These are phyloP conservation scores for Xerocomus potaroensis DNA, from an alignment of 768 basidiomycete species.

Conservation along the genomic window DNA sequence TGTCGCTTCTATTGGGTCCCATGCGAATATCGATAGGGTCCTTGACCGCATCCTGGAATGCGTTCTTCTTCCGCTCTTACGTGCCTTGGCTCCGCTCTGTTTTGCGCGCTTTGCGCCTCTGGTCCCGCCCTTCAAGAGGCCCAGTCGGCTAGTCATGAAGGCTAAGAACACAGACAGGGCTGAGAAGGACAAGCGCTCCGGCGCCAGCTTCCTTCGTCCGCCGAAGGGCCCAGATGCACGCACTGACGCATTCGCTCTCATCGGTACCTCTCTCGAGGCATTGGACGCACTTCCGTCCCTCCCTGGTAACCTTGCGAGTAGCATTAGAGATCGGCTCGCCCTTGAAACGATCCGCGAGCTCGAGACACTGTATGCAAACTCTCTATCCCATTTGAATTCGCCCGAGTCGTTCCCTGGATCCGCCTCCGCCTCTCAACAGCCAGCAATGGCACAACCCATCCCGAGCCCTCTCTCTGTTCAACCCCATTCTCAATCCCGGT, in stretches of 20 bases:
- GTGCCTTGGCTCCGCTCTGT: slow-evolving; percentile 19
- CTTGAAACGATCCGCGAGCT: slow-evolving; percentile 28
- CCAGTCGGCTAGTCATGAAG: not conserved
- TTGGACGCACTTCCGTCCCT: slow-evolving; percentile 11
- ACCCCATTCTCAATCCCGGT: not conserved
- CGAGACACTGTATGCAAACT: slow-evolving; percentile 15
- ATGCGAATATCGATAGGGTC: slow-evolving; percentile 9
- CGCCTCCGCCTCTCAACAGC: not conserved
- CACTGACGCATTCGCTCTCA: slow-evolving; percentile 22
- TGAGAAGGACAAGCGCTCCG: slow-evolving; percentile 1
- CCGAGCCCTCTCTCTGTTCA: not conserved
- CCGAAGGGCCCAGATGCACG: slow-evolving; percentile 12
- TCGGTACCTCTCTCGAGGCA: slow-evolving; percentile 17
- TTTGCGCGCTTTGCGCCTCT: slow-evolving; percentile 13
- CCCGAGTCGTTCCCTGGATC: not conserved
- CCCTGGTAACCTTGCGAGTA: not conserved
- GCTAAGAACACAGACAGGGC: slow-evolving; percentile 3
- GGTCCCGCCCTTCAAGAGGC: not conserved
- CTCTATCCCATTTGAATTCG: not conserved
- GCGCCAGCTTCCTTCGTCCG: not conserved
- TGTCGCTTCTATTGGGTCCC: not conserved
- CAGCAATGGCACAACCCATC: not conserved
- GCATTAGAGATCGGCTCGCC: slow-evolving; percentile 22
- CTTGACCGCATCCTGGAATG: slow-evolving; percentile 17
- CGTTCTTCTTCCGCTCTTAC: slow-evolving; percentile 20